Base-by-base conservation (phyloP, 805 yeast genomes). In the Grigorovia humatica region DNA sequence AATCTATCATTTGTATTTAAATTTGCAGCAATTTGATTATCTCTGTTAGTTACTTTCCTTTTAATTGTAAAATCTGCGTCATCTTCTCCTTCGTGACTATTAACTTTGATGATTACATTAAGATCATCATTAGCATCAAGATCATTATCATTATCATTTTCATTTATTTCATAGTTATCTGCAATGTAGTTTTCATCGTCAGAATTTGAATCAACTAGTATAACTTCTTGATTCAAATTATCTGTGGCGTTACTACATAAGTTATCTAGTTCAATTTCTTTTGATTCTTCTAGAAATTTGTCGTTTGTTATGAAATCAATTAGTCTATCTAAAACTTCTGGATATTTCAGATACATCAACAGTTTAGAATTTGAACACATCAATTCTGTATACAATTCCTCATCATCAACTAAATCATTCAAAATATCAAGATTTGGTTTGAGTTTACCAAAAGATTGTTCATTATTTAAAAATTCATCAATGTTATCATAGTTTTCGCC, bases 341-440 rank as follows among this genome's bases (percentile, higher is more conserved):
- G 88, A 64, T 86, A 86, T 56, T 91, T 76, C 51, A 91, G 72
- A 59, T 82, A 82, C 61, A 88, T 95, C 43, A 90, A 74, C 48
- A 91, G 74, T 63, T 84, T 83, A 46, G 83, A 76, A 64, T 85
- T 85, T 18, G 88, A 82, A 17, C 83, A 79, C 54, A 83, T 69
- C 42, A 87, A 71, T 63, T 86, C 91, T 52, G 85, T 85, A 29
- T 86, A 71, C 27, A 88, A 68, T 54, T 83, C 89, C 45, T 80
- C 83, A 58, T 85, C 90, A 61, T 85, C 89, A 55, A 87, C 70
- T 47, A 87, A 67, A 48, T 82, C 83, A 46, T 77, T 79, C 54
- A 81, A 66, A 11, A 73, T 64, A 1, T 59, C 60, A 46, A 72
- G 45, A 51, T 72, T 70, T 67, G 78, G 69, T 63, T 71, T 62